Evolutionary conservation across 1,284 basidiomycete species (phyloP).

Genomic region (Peniophora sp.): DNA sequence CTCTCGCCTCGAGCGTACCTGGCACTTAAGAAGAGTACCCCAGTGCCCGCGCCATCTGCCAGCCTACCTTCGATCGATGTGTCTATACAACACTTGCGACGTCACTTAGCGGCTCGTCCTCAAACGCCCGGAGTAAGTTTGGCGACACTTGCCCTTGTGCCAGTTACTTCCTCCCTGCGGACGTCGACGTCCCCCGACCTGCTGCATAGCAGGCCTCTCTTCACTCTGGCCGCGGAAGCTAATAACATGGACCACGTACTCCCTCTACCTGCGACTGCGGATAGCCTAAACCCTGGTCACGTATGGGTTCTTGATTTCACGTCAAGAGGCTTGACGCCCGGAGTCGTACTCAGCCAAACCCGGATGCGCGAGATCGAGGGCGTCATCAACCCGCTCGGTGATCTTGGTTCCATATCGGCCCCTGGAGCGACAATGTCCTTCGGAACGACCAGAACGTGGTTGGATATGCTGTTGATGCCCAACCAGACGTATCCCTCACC

Average conservation of each 20-base stretch:
- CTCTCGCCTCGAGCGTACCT: slow-evolving; percentile 64
- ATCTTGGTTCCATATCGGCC: slow-evolving; percentile 29
- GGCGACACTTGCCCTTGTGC: slow-evolving; percentile 47
- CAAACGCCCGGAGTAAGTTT: slow-evolving; percentile 40
- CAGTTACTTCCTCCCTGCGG: slow-evolving; percentile 14
- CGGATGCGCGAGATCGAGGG: slow-evolving; percentile 62
- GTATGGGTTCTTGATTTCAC: slow-evolving; percentile 71
- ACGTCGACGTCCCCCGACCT: slow-evolving; percentile 16
- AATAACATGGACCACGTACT: slow-evolving; percentile 41
- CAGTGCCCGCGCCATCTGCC: slow-evolving; percentile 12
- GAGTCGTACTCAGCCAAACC: slow-evolving; percentile 63
- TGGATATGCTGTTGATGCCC: slow-evolving; percentile 53
- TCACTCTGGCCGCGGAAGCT: slow-evolving; percentile 25
- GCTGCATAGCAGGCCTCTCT: slow-evolving; percentile 12
- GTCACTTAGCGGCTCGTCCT: slow-evolving; percentile 30
- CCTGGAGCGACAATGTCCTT: slow-evolving; percentile 42
- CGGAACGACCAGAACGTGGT: slow-evolving; percentile 49
- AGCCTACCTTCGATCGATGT: slow-evolving; percentile 42
- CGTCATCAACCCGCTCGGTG: slow-evolving; percentile 48
- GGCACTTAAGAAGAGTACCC: slow-evolving; percentile 37
- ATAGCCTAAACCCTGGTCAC: slow-evolving; percentile 22
- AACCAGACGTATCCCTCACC: slow-evolving; percentile 39
- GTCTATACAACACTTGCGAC: slow-evolving; percentile 37
- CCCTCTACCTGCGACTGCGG: slow-evolving; percentile 27
- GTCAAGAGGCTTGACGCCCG: slow-evolving; percentile 37